Percentiles rank a stretch among this genome's conserved stretches.
These are phyloP conservation scores for Boeremia lycopersici DNA, from an alignment of 2,329 filamentous ascomycete genomes.

Conservation along the genomic window DNA sequence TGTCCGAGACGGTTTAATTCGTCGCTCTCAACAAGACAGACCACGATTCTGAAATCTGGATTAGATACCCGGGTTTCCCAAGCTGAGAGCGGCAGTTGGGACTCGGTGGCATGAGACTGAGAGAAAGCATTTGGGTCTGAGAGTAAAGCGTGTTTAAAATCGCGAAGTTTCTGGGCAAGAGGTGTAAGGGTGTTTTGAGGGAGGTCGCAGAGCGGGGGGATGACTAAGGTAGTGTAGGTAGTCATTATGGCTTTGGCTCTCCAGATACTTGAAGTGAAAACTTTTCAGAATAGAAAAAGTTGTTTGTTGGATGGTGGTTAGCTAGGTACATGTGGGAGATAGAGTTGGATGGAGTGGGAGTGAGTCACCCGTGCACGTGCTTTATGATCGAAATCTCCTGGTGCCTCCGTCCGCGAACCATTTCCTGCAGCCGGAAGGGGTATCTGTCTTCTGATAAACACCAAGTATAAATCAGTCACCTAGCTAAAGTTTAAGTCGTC, in stretches of 20 bases:
- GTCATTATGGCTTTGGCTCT: not conserved
- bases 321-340: too few relatives aligned
- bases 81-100: not conserved
- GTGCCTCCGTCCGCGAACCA: too few relatives aligned
- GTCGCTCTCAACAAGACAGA: not conserved
- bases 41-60: constrained; percentile 1
- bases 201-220: not conserved
- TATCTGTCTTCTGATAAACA: too few relatives aligned
- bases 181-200: not conserved
- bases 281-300: too few relatives aligned
- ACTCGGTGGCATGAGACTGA: constrained; percentile 1
- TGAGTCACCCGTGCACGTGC: too few relatives aligned
- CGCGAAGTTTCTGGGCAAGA: not conserved
- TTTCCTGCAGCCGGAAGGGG: too few relatives aligned
- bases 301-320: too few relatives aligned
- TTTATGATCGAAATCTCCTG: too few relatives aligned
- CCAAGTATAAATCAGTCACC: too few relatives aligned
- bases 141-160: not conserved
- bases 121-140: constrained; percentile 5
- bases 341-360: too few relatives aligned
- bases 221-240: not conserved
- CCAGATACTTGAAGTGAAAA: too few relatives aligned
- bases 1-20: not conserved
- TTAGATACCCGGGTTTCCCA: constrained; percentile 1
- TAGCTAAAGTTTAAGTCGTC: too few relatives aligned